Evolutionary conservation across 768 basidiomycete genomes (phyloP), one percentile per base, ranked within the genome.

Genomic region (Porphyrellus cyaneotinctus): DNA sequence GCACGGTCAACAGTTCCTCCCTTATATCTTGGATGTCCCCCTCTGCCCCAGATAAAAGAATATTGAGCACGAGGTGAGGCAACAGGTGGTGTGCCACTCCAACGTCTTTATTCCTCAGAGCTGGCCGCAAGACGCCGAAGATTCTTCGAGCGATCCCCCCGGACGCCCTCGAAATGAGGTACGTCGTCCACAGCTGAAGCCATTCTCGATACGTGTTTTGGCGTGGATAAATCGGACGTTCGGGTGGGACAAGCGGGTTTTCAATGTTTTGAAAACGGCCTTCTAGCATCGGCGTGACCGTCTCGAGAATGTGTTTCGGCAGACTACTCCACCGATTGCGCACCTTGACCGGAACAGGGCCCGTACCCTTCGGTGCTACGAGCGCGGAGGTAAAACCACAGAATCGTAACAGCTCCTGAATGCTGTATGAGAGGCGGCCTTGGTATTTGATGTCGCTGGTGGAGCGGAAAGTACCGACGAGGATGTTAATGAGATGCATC

Each of bases 391-490:
- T 86, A 67, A 98, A 97, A 28, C 84, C 83, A 70, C 95, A 97
- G 64, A 92, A 89, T 48, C 78, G 80, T 17, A 95, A 72, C 30
- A 99, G 75, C 61, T 97, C 89, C 72, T 99, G 95, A 35, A 99
- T 93, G 12, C 86, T 87, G 66, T 83, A 97, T 0, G 91, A 94
- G 17, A 98, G 80, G 58, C 88, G 84, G 41, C 78, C 86, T 67
- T 98, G 97, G 60, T 95, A 92, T 57, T 81, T 83, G 63, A 95
- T 88, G 62, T 98, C 95, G 65, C 93, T 95, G 0, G 95, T 94
- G 4, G 94, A 89, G 2, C 90, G 85, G 70, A 93, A 97, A 2
- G 91, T 88, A 20, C 86, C 85, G 17, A 95, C 92, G 3, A 99
- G 81, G 4, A 95, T 78, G 52, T 94, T 75, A 52, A 99, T 88